These are phyloP conservation scores for Aspergillus cristatus DNA, from an alignment of 495 filamentous ascomycete species.

Conservation along the genomic window DNA sequence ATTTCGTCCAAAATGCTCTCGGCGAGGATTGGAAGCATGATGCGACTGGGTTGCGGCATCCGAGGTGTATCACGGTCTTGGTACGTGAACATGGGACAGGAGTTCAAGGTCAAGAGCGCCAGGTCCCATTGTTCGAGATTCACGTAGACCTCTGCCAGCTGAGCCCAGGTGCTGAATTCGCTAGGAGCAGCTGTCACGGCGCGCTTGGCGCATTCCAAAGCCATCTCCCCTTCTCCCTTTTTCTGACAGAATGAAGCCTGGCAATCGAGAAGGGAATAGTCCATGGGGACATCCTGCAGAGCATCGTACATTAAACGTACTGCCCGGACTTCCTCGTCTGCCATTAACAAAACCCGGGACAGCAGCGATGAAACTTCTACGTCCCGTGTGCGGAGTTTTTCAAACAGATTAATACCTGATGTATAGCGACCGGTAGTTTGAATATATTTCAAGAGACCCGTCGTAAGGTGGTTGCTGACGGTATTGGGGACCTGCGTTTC, in stretches of 20 bases:
- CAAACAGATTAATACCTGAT: slow-evolving; percentile 95
- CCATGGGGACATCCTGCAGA: slow-evolving; percentile 85
- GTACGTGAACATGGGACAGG: slow-evolving; percentile 99
- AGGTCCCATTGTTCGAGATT: slow-evolving; percentile 87
- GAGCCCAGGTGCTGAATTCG: slow-evolving; percentile 95
- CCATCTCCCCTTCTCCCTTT: slow-evolving; percentile 79
- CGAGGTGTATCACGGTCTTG: slow-evolving; percentile 93
- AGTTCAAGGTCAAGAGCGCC: slow-evolving; percentile 92
- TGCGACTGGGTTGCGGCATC: slow-evolving; percentile 81
- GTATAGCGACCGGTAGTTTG: slow-evolving; percentile 90
- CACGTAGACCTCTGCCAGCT: slow-evolving; percentile 87
- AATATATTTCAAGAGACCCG: slow-evolving; percentile 92
- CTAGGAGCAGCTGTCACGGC: slow-evolving; percentile 90
- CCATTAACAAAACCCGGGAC: slow-evolving; percentile 79
- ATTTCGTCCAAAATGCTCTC: slow-evolving; percentile 95
- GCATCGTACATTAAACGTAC: slow-evolving; percentile 81
- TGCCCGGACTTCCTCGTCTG: slow-evolving; percentile 92
- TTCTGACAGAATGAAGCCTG: slow-evolving; percentile 87
- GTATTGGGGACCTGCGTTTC: slow-evolving; percentile 95
- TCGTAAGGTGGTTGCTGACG: slow-evolving; percentile 90
- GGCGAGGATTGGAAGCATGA: slow-evolving; percentile 74
- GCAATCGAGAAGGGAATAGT: slow-evolving; percentile 86
- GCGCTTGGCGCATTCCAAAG: slow-evolving; percentile 85
- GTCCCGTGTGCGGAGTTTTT: slow-evolving; percentile 85
- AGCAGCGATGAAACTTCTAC: slow-evolving; percentile 90